phyloP scores from a whole-genome alignment of 1,284 basidiomycete species.

The Fistulinella cinereoalba region DNA sequence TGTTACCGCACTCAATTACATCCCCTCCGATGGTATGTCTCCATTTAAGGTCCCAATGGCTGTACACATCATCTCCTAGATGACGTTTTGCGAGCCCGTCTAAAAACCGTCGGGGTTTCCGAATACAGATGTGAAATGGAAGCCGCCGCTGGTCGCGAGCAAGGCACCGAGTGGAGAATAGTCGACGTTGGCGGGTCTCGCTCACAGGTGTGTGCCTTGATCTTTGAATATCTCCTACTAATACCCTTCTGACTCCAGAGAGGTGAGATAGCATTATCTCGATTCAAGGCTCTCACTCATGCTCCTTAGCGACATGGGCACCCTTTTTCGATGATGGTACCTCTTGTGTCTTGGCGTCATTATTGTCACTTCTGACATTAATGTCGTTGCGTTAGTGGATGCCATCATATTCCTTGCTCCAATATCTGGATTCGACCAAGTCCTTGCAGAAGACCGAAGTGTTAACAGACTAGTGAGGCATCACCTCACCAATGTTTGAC shows the following conservation, averaged over 20 bases:
- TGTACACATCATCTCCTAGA: constrained; percentile 40
- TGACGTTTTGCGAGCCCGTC: constrained; percentile 68
- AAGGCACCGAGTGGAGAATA: constrained; percentile 75
- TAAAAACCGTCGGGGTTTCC: constrained; percentile 74
- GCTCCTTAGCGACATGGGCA: constrained; percentile 55
- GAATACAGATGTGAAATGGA: constrained; percentile 81
- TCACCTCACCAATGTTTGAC: background rate
- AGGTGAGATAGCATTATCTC: constrained; percentile 19
- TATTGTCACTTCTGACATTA: background rate
- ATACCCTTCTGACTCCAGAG: constrained; percentile 12
- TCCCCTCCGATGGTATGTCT: constrained; percentile 62
- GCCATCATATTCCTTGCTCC: constrained; percentile 81
- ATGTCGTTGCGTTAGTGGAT: constrained; percentile 43
- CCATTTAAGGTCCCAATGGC: background rate
- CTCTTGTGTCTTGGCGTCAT: constrained; percentile 6
- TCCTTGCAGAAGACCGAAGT: constrained; percentile 62
- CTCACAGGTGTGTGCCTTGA: constrained; percentile 52
- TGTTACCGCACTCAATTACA: constrained; percentile 58
- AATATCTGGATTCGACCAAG: constrained; percentile 77
- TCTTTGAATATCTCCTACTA: constrained; percentile 5
- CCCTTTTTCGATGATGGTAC: constrained; percentile 75
- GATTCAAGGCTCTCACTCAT: constrained; percentile 3
- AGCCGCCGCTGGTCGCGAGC: constrained; percentile 60
- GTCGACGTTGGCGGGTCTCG: constrained; percentile 77
- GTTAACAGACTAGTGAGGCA: constrained; percentile 64